phyloP scores from a whole-genome alignment of 805 yeast species.

The Diddensiella transvaalensis region DNA sequence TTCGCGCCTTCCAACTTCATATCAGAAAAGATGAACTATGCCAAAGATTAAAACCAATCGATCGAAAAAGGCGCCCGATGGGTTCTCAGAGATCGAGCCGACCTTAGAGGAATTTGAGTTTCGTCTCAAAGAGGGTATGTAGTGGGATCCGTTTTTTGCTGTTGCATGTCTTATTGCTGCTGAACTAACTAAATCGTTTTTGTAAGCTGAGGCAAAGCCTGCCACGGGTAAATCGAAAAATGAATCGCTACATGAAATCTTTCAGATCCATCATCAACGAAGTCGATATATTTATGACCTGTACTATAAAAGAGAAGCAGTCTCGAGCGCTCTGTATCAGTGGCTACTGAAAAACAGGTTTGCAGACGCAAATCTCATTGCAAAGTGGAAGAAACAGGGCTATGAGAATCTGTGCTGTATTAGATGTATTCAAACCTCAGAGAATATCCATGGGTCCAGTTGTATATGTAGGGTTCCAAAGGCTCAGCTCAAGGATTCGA shows the following conservation, averaged over 20 bases:
- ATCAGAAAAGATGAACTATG: slow-evolving; percentile 40
- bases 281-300: slow-evolving; percentile 72
- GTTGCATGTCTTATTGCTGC: background rate
- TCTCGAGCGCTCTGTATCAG: slow-evolving; percentile 63
- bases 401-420: slow-evolving; percentile 84
- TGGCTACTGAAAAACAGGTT: slow-evolving; percentile 67
- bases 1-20: too few relatives aligned
- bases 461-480: slow-evolving; percentile 87
- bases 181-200: background rate
- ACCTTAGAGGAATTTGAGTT: slow-evolving; percentile 57
- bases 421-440: slow-evolving; percentile 63
- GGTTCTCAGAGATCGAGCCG: slow-evolving; percentile 64
- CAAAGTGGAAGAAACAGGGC: slow-evolving; percentile 82
- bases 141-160: too few relatives aligned
- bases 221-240: slow-evolving; percentile 48
- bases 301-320: slow-evolving; percentile 65
- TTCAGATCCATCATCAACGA: slow-evolving; percentile 66
- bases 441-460: slow-evolving; percentile 60
- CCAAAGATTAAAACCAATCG: slow-evolving; percentile 43
- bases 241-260: slow-evolving; percentile 64
- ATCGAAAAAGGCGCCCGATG: slow-evolving; percentile 63
- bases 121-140: slow-evolving; percentile 47
- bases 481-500: slow-evolving; percentile 37
- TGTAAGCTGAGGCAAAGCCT: slow-evolving; percentile 38
- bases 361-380: slow-evolving; percentile 67